Evolutionary conservation across 2,329 filamentous ascomycete species (phyloP).

Genomic region (Tolypocladium tundrense): DNA sequence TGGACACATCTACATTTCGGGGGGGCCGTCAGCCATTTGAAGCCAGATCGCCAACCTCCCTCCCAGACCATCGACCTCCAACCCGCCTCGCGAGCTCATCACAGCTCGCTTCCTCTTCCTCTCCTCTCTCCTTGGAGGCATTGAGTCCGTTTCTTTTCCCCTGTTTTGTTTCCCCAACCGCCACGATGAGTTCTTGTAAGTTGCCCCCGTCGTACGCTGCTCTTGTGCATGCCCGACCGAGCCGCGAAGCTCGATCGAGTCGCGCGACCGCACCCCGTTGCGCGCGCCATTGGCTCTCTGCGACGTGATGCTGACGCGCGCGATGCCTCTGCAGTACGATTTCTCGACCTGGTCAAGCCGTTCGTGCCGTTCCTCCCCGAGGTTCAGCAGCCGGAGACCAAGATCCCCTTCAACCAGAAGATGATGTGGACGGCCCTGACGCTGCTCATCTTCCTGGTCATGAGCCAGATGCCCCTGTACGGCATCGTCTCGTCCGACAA

Average conservation of each 20-base stretch:
- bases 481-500: slow-evolving; percentile 98
- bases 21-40: slow-evolving; percentile 19
- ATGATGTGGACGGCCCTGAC: slow-evolving; percentile 93
- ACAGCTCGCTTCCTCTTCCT: slow-evolving; percentile 25
- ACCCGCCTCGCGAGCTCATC: slow-evolving; percentile 23
- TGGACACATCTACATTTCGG: slow-evolving; percentile 34
- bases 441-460: slow-evolving; percentile 97
- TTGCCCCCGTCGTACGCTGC: slow-evolving; percentile 12
- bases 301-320: slow-evolving; percentile 15
- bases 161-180: slow-evolving; percentile 15
- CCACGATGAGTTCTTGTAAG: slow-evolving; percentile 48
- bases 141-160: slow-evolving; percentile 26
- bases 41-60: slow-evolving; percentile 32
- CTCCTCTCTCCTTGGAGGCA: slow-evolving; percentile 27
- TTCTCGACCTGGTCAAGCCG: slow-evolving; percentile 98
- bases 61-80: slow-evolving; percentile 23
- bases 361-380: slow-evolving; percentile 99
- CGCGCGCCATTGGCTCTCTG: slow-evolving; percentile 2
- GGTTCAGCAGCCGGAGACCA: slow-evolving; percentile 97
- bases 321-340: slow-evolving; percentile 60
- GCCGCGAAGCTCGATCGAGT: slow-evolving; percentile 9
- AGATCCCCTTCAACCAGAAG: slow-evolving; percentile 98
- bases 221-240: slow-evolving; percentile 2
- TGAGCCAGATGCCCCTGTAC: slow-evolving; percentile 99
- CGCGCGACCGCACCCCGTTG: slow-evolving; percentile 16